Conservation (phyloP, 495 filamentous ascomycete species). For the Lepraria neglecta region DNA sequence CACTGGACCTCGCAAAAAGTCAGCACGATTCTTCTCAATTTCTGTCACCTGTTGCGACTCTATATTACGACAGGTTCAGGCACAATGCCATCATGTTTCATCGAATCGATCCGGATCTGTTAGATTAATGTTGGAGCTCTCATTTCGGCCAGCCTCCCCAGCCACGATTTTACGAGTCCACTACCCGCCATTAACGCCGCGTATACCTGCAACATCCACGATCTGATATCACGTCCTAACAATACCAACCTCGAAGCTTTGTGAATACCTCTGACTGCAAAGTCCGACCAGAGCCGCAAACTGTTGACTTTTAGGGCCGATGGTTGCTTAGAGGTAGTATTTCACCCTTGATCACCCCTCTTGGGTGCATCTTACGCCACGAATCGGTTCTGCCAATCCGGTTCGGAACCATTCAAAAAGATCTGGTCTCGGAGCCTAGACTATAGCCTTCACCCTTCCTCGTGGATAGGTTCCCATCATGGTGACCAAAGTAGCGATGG, state of each 20-base stretch:
- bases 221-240: background rate
- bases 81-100: background rate
- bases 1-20: background rate
- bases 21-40: background rate
- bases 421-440: background rate
- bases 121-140: background rate
- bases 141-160: slow-evolving; percentile 8
- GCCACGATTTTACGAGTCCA: slow-evolving; percentile 1
- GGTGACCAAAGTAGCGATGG: slow-evolving; percentile 33
- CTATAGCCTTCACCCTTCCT: background rate
- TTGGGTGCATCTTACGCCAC: background rate
- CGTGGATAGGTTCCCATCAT: slow-evolving; percentile 22
- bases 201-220: background rate
- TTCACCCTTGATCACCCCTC: background rate
- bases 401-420: background rate
- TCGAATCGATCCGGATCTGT: background rate
- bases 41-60: background rate
- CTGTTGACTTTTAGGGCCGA: background rate
- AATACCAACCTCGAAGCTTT: background rate
- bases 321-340: background rate
- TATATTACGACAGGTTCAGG: background rate
- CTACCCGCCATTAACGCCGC: background rate
- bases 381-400: background rate
- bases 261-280: background rate
- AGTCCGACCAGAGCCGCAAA: background rate